Base-by-base conservation (phyloP, 306 rosid genomes). In the Benincasa hispida region DNA sequence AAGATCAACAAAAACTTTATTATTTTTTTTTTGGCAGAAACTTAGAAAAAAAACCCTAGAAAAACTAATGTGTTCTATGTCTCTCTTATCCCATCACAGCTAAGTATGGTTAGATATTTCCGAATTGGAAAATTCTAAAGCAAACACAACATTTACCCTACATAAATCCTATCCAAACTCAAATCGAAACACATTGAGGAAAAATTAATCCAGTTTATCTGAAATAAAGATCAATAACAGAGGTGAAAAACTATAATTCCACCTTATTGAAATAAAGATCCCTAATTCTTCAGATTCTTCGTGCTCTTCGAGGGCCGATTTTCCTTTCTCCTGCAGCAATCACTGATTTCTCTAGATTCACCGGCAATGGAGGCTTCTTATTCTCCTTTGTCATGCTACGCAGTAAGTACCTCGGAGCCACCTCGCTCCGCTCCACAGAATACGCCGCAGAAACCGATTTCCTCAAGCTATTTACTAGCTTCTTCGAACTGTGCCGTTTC, bases 301-400 rank as follows among this genome's bases (percentile, higher is more conserved):
- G 73, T n/a, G 39, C 50, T 76, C 88, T 84, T 65, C 83, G 73
- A 58, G 80, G 79, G 22, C 79, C 85, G 0, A 45, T 48, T 74
- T 87, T 91, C 54, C 66, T 85, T 48, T 79, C 85, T 5, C 84
- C 82, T 0, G 66, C 83, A 35, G 9, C 50, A 1, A 30, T 0
- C 28, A 10, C 66, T 8, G 88, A 81, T 72, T 76, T 92, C n/a
- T 79, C 89, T 24, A 59, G 58, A 25, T 75, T 85, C 1, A 77
- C 19, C 32, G 91, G 81, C 32, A 74, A 66, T 63, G 97, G 96
- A 53, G 96, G 99, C 32, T 88, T 94, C 84, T 87, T 92, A 21
- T 82, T 92, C 39, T 89, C 99, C 80, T 92, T 94, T 63, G 79
- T 85, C 93, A 84, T 88, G 79, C 99, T 94, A 59, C 99, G 81